Base-by-base conservation (phyloP, 768 basidiomycete species). In the Podaxis mareebaensis region DNA sequence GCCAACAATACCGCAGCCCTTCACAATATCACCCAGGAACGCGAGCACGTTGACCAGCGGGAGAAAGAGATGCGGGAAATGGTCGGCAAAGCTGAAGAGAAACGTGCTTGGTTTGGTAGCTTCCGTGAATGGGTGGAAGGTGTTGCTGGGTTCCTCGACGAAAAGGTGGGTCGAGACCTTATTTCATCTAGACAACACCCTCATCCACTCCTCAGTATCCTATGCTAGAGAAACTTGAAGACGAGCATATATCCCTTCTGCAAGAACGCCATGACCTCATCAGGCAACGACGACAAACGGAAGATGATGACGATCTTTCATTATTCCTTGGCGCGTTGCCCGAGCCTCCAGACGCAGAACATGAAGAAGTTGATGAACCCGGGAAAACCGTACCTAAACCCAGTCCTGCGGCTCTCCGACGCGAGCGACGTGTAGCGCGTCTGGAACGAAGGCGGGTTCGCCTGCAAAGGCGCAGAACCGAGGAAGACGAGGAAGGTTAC, bases 141-240 rank as follows among this genome's bases (percentile, higher is more conserved):
- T 64, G 84, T 95, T 6, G 93, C 91, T 3, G 83, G 83, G n/a
- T 95, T 95, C 73, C 77, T 95, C 20, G 93, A 95, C 69, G 91
- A 92, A 76, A 95, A 95, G 86, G 93, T 91, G 20, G 3, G 74
- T 64, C 53, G 53, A 49, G 30, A 53, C 17, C 48, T 20, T 8
- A 24, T 22, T 22, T 56, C 20, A 51, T 64, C 71, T 64, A 63
- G 54, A 24, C 6, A 10, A 52, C 11, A 51, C 49, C 15, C 33
- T 58, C 58, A 65, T 20, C 60, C 55, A 62, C 53, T 49, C 33
- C 51, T n/a, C 51, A 95, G 93, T 93, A 86, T 67, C 93, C 93
- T 6, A 75, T 78, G 39, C 79, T 95, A 12, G 93, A 95, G 72
- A 86, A 83, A 64, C 79, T 94, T 7, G 93, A 95, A 71, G 83